Base-by-base conservation (phyloP, 2,329 filamentous ascomycete species). In the Pseudocercospora crystallina region DNA sequence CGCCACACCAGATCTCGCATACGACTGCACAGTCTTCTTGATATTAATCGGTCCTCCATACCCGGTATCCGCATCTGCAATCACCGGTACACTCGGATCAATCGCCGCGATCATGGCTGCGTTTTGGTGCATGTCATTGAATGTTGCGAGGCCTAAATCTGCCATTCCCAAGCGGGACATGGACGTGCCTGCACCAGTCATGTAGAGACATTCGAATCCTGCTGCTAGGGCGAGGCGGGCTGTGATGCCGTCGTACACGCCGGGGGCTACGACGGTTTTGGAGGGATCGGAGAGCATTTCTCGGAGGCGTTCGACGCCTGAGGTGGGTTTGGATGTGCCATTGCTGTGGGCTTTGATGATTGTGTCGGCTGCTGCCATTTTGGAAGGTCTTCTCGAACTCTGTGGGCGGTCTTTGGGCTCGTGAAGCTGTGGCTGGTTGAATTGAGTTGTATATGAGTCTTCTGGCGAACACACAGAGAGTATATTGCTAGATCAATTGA, bases 241-340 rank as follows among this genome's bases (percentile, higher is more conserved):
- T 2, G 81, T 82, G 47, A 86, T 77, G 10, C 84, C 84, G 72
- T 88, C 84, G 62, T 86, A 86, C 2, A 87, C 83, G 30, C 84
- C 84, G 0, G 83, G 84, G 44, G 79, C 82, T 2, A 85, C 75
- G 34, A 87, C 58, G 8, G 63, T 62, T 29, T 65, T 61, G 8
- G 53, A 56, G n/a, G 62, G 62, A 36, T 66, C 60, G 30, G 62
- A 59, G 29, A 66, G 61, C 56, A 66, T 61, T 48, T 65, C 45
- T 26, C 64, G 61, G 5, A 65, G 59, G 41, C 62, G 62, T 11
- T 46, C 51, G 14, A 59, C 58, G 50, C 59, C 61, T 17, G 64
- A 56, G n/a, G 38, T 46, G 13, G 42, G 47, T 40, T 53, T 41
- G 17, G 46, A 33, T 33, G 33, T 14, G 17, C 34, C 51, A 20